A percentile compares a stretch with the other conserved stretches of the same genome.
Conservation (phyloP, 768 basidiomycete species). For the Calocybe indica region DNA sequence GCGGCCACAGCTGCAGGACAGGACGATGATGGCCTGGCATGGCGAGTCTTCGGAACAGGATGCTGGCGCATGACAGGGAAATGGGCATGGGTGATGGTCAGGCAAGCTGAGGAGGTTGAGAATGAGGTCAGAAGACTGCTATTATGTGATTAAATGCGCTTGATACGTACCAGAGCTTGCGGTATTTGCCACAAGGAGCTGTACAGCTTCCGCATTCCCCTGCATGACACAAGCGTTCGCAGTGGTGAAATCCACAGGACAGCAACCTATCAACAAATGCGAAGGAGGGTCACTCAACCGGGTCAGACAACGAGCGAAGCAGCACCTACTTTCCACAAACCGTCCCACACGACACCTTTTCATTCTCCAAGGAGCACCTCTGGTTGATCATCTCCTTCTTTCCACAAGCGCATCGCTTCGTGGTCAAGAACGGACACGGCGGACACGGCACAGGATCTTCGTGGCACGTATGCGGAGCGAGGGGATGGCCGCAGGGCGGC, state of each 20-base stretch:
- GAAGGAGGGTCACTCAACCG: not conserved
- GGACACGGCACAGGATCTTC: conserved; percentile 68
- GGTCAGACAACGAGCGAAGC: not conserved
- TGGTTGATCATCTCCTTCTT: conserved; percentile 78
- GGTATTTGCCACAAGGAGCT: conserved; percentile 77
- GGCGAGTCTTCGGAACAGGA: conserved; percentile 76
- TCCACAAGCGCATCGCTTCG: conserved; percentile 83
- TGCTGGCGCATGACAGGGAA: conserved; percentile 84
- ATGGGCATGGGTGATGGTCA: conserved; percentile 67
- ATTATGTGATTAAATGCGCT: not conserved
- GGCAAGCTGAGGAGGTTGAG: conserved; percentile 42
- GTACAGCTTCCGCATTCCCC: conserved; percentile 77
- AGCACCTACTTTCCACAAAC: conserved; percentile 65
- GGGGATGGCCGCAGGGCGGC: conserved; percentile 79
- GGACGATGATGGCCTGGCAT: conserved; percentile 59
- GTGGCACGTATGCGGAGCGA: conserved; percentile 77
- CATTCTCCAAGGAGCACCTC: conserved; percentile 69
- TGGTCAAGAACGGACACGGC: conserved; percentile 78
- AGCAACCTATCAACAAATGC: conserved; percentile 40
- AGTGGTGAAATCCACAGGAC: conserved; percentile 85
- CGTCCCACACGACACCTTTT: conserved; percentile 81
- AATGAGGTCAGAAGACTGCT: not conserved
- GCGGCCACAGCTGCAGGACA: conserved; percentile 81
- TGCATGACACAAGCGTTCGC: conserved; percentile 76
- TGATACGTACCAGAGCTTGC: conserved; percentile 68